Evolutionary conservation across 345 rosid genomes (phyloP).

Genomic region (Excoecaria cochinchinensis): DNA sequence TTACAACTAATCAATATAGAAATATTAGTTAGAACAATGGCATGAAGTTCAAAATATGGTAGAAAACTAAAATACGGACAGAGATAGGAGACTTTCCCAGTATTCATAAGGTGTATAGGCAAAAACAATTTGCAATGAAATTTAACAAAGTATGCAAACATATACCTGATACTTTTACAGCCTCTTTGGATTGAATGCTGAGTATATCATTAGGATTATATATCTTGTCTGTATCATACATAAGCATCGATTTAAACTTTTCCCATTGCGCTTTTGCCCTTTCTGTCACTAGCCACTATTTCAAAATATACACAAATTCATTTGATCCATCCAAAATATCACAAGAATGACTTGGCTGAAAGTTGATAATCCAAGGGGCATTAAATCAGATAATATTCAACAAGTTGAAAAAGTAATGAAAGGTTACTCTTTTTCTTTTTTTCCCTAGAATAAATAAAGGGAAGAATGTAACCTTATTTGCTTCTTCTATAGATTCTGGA

Average conservation of each 20-base stretch:
- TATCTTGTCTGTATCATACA: conserved; percentile 42
- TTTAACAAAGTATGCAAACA: background rate
- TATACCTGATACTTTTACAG: conserved; percentile 32
- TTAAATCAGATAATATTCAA: background rate
- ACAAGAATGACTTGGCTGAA: background rate
- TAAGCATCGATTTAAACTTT: conserved; percentile 68
- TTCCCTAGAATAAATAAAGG: background rate
- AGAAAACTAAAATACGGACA: background rate
- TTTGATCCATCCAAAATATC: conserved; percentile 2
- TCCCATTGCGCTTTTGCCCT: conserved; percentile 79
- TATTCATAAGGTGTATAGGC: background rate
- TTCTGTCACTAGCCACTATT: conserved; percentile 85
- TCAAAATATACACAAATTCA: conserved; percentile 9
- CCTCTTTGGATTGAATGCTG: conserved; percentile 22
- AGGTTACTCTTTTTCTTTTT: background rate
- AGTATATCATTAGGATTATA: conserved; percentile 19
- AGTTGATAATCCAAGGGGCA: background rate
- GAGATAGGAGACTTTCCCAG: conserved; percentile 1
- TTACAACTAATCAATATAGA: background rate
- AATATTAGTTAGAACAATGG: background rate
- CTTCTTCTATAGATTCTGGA: conserved; percentile 51
- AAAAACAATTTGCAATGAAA: background rate
- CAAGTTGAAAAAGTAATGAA: background rate
- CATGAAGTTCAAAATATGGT: background rate
- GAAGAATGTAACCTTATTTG: conserved; percentile 57